phyloP scores from a whole-genome alignment of 2,329 filamentous ascomycete species.

The Diaporthe sp. region DNA sequence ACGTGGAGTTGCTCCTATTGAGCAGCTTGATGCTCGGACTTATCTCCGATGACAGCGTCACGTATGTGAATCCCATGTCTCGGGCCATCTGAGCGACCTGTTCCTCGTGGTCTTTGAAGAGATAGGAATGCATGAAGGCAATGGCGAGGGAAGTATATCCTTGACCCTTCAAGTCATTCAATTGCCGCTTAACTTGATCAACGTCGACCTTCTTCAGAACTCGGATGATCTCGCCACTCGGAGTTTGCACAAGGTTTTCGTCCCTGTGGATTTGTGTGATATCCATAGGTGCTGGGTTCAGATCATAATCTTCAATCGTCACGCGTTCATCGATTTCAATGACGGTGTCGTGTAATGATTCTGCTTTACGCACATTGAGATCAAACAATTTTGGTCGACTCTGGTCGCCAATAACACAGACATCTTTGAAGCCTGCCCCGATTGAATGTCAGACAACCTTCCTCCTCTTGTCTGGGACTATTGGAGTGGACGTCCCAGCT shows the following conservation, averaged over 20 bases:
- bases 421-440: constrained; percentile 47
- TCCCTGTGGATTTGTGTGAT: background rate
- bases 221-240: constrained; percentile 39
- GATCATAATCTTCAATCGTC: constrained; percentile 40
- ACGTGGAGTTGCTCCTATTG: constrained; percentile 59
- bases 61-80: constrained; percentile 56
- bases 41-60: constrained; percentile 54
- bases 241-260: constrained; percentile 32
- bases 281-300: constrained; percentile 35
- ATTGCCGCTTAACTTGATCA: constrained; percentile 12
- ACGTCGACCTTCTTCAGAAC: constrained; percentile 34
- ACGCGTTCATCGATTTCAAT: constrained; percentile 43
- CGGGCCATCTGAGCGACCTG: constrained; percentile 53
- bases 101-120: constrained; percentile 71
- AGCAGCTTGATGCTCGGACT: constrained; percentile 61
- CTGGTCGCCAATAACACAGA: constrained; percentile 50
- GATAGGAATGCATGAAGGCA: constrained; percentile 82
- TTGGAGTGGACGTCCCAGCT: background rate
- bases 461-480: background rate
- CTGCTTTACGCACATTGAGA: constrained; percentile 41
- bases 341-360: constrained; percentile 41
- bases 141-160: constrained; percentile 67
- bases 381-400: constrained; percentile 51
- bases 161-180: constrained; percentile 34
- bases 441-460: constrained; percentile 43